Conservation (phyloP, 1,139 yeast species). For the Kodamaea derodonti region DNA sequence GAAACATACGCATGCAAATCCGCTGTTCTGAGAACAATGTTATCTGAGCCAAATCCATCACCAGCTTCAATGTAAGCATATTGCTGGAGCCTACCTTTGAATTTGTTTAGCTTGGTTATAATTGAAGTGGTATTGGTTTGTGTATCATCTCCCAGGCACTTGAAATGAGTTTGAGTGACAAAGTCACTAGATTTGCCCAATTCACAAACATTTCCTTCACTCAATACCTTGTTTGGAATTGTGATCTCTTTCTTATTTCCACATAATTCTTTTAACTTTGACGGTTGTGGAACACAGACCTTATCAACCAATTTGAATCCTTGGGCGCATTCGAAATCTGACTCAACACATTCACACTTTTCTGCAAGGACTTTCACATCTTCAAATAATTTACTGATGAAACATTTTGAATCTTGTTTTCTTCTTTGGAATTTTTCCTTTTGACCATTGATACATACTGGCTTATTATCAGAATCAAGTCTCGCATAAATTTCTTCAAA, state of each 20-base stretch:
- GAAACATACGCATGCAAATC: slow-evolving; percentile 57
- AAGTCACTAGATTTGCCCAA: slow-evolving; percentile 31
- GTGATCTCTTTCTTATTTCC: slow-evolving; percentile 18
- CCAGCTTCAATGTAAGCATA: slow-evolving; percentile 55
- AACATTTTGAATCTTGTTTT: slow-evolving; percentile 66
- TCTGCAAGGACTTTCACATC: slow-evolving; percentile 56
- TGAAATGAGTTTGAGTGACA: slow-evolving; percentile 19
- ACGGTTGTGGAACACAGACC: slow-evolving; percentile 55
- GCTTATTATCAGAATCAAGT: slow-evolving; percentile 42
- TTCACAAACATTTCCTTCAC: slow-evolving; percentile 50
- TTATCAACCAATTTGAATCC: slow-evolving; percentile 47
- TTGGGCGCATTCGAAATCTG: slow-evolving; percentile 71
- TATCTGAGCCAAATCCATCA: slow-evolving; percentile 52
- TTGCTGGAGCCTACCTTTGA: slow-evolving; percentile 46
- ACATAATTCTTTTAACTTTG: slow-evolving; percentile 27
- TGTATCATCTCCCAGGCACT: slow-evolving; percentile 25
- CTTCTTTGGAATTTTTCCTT: slow-evolving; percentile 65
- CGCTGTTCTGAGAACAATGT: slow-evolving; percentile 61
- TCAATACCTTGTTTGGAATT: slow-evolving; percentile 31
- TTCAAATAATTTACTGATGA: slow-evolving; percentile 55
- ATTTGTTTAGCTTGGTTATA: slow-evolving; percentile 18
- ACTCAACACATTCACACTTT: slow-evolving; percentile 60
- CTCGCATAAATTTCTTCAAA: slow-evolving; percentile 70
- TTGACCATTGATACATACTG: slow-evolving; percentile 72
- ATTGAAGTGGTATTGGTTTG: slow-evolving; percentile 23